phyloP scores from a whole-genome alignment of 192 early-diverging fungal species.

The Coemansia sp. region DNA sequence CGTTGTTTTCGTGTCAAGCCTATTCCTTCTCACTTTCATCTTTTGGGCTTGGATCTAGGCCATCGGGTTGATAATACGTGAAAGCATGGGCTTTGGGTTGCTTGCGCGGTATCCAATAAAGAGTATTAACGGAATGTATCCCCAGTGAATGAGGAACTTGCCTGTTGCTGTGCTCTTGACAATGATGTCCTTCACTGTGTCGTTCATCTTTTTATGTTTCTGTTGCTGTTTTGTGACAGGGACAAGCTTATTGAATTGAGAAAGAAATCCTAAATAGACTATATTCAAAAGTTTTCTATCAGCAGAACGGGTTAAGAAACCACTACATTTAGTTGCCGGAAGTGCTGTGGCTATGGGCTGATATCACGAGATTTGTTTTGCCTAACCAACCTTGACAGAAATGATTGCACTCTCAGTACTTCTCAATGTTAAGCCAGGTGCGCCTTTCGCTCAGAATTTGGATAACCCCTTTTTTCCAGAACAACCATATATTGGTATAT shows the following conservation, averaged over 20 bases:
- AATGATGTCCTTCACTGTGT: conserved; percentile 46
- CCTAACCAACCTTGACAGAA: background rate
- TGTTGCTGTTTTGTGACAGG: background rate
- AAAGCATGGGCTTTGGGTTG: conserved; percentile 46
- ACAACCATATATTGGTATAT: background rate
- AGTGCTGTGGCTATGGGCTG: background rate
- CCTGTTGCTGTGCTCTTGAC: conserved; percentile 36
- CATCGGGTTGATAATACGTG: conserved; percentile 53
- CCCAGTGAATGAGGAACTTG: conserved; percentile 48
- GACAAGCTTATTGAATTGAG: conserved; percentile 5
- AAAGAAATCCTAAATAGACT: background rate
- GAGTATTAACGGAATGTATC: conserved; percentile 51
- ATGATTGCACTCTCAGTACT: background rate
- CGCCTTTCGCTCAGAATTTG: background rate
- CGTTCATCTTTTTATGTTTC: conserved; percentile 36
- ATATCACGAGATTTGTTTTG: background rate
- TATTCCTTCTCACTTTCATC: background rate
- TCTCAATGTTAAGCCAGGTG: background rate
- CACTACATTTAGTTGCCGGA: background rate
- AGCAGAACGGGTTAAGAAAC: background rate
- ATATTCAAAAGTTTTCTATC: background rate
- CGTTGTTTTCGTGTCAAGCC: conserved; percentile 1
- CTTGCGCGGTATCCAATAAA: conserved; percentile 47
- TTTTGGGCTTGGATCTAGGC: conserved; percentile 14
- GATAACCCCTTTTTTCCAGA: background rate